These are phyloP conservation scores for Podaxis sp. DNA, from an alignment of 768 basidiomycete genomes.

Conservation along the genomic window DNA sequence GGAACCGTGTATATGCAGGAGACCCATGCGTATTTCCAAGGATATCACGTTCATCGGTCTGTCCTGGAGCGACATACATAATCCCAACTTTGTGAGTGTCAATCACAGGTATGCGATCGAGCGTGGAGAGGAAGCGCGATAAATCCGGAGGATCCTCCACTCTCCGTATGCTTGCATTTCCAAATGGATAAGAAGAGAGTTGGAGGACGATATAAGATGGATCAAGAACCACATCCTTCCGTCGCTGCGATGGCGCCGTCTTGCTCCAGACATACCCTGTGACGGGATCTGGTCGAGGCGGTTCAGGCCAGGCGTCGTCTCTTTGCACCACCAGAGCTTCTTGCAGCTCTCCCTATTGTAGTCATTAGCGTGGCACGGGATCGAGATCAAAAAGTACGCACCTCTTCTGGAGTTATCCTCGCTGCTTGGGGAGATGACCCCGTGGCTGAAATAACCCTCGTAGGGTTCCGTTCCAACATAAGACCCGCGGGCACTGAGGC, in stretches of 20 bases:
- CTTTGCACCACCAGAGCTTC: constrained; percentile 23
- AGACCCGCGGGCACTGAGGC: constrained; percentile 71
- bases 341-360: constrained; percentile 27
- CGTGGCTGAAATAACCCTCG: constrained; percentile 30
- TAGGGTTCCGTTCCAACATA: constrained; percentile 61
- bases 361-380: not conserved
- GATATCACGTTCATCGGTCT: constrained; percentile 82
- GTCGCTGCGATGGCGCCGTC: constrained; percentile 82
- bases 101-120: constrained; percentile 90
- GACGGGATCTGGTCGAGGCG: constrained; percentile 63
- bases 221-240: constrained; percentile 83
- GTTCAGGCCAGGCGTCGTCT: constrained; percentile 22
- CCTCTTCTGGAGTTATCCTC: constrained; percentile 17
- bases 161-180: constrained; percentile 41
- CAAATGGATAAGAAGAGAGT: constrained; percentile 65
- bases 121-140: constrained; percentile 19
- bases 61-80: constrained; percentile 93
- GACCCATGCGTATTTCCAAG: constrained; percentile 90
- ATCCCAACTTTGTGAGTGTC: constrained; percentile 97
- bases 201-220: constrained; percentile 87
- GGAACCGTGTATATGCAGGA: constrained; percentile 90
- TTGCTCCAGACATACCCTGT: constrained; percentile 89
- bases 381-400: constrained; percentile 14
- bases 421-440: constrained; percentile 24
- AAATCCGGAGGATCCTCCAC: constrained; percentile 43